Evolutionary conservation across 768 basidiomycete genomes (phyloP), one percentile per base, ranked within the genome.

Genomic region (Cystobasidium tubakii): DNA sequence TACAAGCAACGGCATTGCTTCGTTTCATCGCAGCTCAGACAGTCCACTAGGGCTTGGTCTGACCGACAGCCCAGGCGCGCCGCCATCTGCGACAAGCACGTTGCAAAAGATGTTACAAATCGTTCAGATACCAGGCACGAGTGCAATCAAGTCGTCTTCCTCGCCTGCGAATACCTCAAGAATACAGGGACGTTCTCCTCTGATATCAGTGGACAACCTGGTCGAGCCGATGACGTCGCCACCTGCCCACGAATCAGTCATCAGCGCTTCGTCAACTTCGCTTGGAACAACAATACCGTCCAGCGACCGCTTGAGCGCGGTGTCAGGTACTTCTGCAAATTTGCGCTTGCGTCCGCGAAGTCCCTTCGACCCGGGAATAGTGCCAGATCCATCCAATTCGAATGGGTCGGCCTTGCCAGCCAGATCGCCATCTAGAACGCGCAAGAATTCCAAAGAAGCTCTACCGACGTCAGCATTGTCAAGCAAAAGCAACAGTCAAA

Each of bases 271-370:
- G 4, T 65, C 63, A 25, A 54, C 42, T 31, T 29, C 55, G 12
- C 69, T 71, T 39, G 27, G 13, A 12, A 42, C 63, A 1, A 15
- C 50, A 23, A 10, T 34, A 21, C 31, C 34, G 13, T 60, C 69
- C 2, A 71, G 27, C 69, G 69, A 55, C 36, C 23, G 39, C 21
- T 33, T 65, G 17, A 27, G 34, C 34, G 63, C 36, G 54, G 10
- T n/a, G 9, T 55, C 44, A 1, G 54, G 69, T 9, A 33, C 23
- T 10, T 33, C 69, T 54, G 23, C 55, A 2, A 71, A 71, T 31
- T 34, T 55, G 4, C 27, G 69, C n/a, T 33, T 71, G 10, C 50
- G 69, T 54, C 69, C 69, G 1, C 54, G 69, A 4, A 71, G 55
- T 60, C 69, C 69, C 17, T 50, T 67, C 23, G 42, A 23, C 31